Evolutionary conservation across 768 basidiomycete genomes (phyloP), one percentile per base, ranked within the genome.

Genomic region (Auricularia cornea): DNA sequence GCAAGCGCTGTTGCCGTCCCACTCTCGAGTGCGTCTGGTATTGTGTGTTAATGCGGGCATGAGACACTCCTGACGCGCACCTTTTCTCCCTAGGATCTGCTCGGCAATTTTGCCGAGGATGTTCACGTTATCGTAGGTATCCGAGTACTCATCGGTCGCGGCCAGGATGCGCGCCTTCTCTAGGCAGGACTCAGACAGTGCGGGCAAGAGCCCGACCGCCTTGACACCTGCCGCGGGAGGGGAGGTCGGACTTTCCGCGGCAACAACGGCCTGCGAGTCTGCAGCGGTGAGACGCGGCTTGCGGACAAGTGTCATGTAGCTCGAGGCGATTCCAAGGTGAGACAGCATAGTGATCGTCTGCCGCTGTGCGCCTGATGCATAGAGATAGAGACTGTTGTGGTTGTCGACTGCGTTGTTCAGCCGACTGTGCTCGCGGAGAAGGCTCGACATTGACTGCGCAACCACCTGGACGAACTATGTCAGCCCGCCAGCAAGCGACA

Each of bases 61-160:
- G 44, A 12, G 44, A 23, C 38, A 40, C 8, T 40, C 5, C 18
- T 48, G 10, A 20, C 44, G 3, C 23, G 44, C 11, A 76, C 73
- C 66, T 12, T 63, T 71, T 8, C 70, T 68, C 1, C 75, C 76
- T 10, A 78, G 59, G 3, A 73, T 63, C 60, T 78, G 76, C 62
- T 78, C 75, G 0, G 74, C 70, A 26, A 59, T 66, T 4, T 65
- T 64, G 33, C 69, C 67, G 1, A 70, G 44, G 57, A 76, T 64
- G 60, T 79, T 79, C n/a, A 78, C 75, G 56, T 79, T 79, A 65
- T 79, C 76, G 61, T 78, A 78, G 16, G 72, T 68, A 26, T 51
- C 41, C 1, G 38, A 63, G 60, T 64, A 71, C 0, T 69, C 60
- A 1, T 67, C 67, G 0, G 65, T 67, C 18, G 68, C 41, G 0